phyloP scores from a whole-genome alignment of 306 rosid species.

The Castanea sativa region DNA sequence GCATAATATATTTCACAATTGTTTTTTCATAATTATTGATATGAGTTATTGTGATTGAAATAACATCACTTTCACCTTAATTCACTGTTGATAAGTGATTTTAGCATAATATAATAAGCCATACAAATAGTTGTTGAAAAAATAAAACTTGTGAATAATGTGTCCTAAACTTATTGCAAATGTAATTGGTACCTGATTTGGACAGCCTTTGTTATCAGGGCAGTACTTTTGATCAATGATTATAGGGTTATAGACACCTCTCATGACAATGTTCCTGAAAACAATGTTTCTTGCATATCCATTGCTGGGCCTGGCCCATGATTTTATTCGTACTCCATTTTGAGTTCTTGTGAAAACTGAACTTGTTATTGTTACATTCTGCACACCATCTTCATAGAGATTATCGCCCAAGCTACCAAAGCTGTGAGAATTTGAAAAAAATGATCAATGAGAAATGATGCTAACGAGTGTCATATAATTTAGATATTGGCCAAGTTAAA shows the following conservation, averaged over 20 bases:
- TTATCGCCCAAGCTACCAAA: constrained; percentile 50
- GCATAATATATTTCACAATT: too few species aligned
- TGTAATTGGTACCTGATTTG: constrained; percentile 29
- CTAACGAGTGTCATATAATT: too few species aligned
- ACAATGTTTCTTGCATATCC: constrained; percentile 41
- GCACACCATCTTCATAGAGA: constrained; percentile 40
- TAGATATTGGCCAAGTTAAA: too few species aligned
- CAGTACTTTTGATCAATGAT: constrained; percentile 70
- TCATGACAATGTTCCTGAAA: constrained; percentile 49
- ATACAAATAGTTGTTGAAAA: too few species aligned
- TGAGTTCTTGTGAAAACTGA: constrained; percentile 47
- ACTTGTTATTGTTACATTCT: constrained; percentile 46
- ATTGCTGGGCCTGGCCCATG: constrained; percentile 63
- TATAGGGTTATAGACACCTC: constrained; percentile 52
- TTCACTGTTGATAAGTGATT: neutral
- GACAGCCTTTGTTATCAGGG: constrained; percentile 48
- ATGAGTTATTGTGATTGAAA: fast-evolving
- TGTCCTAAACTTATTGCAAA: too few species aligned
- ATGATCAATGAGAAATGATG: too few species aligned
- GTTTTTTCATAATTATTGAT: too few species aligned
- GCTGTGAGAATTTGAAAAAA: constrained; percentile 18
- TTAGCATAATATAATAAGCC: too few species aligned
- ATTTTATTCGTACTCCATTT: constrained; percentile 67
- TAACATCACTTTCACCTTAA: neutral
- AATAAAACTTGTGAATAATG: too few species aligned